Evolutionary conservation across 2,329 filamentous ascomycete genomes (phyloP).

Genomic region (Paecilomyces variotii): DNA sequence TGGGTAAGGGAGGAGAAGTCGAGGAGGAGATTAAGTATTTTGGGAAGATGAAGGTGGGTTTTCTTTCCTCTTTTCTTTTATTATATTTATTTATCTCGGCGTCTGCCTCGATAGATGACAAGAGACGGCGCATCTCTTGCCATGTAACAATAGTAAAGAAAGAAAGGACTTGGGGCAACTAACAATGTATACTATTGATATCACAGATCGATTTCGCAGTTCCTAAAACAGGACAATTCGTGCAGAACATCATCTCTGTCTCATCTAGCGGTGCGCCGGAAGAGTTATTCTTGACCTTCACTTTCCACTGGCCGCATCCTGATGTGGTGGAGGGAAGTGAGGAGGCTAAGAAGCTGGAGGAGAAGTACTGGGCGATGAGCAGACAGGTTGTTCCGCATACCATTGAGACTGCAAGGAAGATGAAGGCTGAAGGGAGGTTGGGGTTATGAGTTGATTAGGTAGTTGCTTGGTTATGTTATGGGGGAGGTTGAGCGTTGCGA

Average conservation of each 20-base stretch:
- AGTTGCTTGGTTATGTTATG: not conserved
- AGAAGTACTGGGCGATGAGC: conserved; percentile 13
- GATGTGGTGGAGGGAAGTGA: conserved; percentile 26
- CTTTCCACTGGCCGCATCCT: conserved; percentile 35
- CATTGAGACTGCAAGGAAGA: conserved; percentile 11
- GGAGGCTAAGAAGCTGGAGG: conserved; percentile 21
- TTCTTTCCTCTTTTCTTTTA: not conserved
- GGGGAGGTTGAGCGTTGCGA: not conserved
- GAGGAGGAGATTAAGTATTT: conserved; percentile 32
- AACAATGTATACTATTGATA: not conserved
- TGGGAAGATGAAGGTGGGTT: conserved; percentile 32
- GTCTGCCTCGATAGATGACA: no score
- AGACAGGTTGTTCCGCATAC: conserved; percentile 9
- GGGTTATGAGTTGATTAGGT: not conserved
- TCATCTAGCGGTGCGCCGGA: conserved; percentile 18
- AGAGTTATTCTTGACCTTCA: conserved; percentile 39
- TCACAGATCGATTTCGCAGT: conserved; percentile 37
- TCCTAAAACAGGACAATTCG: conserved; percentile 34
- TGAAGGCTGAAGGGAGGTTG: conserved; percentile 15
- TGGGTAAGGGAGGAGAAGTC: conserved; percentile 16
- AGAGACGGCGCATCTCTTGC: no score
- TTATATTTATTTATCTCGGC: no score
- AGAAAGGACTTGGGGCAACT: no score
- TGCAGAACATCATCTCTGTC: conserved; percentile 38
- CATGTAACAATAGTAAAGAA: no score